Evolutionary conservation across 768 basidiomycete species (phyloP).

Genomic region (Hygrophorus pudorinus): DNA sequence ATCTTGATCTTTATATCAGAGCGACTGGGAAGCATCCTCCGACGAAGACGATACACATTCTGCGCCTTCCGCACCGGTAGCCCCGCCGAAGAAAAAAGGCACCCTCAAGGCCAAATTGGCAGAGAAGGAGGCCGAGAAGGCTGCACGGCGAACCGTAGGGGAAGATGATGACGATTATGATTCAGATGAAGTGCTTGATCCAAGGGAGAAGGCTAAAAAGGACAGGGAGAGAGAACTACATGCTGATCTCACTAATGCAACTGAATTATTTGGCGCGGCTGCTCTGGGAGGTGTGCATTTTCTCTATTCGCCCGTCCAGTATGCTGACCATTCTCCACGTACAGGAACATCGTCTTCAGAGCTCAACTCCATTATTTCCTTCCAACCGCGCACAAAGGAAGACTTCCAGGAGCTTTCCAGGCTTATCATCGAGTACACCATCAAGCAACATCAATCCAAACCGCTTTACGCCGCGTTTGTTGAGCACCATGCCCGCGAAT

Average conservation of each 20-base stretch:
- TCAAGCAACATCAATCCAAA: conserved; percentile 72
- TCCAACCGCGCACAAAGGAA: conserved; percentile 80
- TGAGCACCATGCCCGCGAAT: conserved; percentile 70
- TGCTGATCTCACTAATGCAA: conserved; percentile 79
- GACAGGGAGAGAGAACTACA: conserved; percentile 80
- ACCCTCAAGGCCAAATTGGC: conserved; percentile 86
- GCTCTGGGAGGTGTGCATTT: conserved; percentile 46
- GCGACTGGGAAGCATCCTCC: conserved; percentile 90
- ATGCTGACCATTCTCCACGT: neutral
- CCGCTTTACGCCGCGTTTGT: conserved; percentile 79
- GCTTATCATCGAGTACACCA: conserved; percentile 61
- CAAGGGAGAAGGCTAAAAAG: conserved; percentile 61
- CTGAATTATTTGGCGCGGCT: conserved; percentile 68
- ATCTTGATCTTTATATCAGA: conserved; percentile 34
- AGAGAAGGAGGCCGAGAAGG: conserved; percentile 78
- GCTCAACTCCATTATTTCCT: conserved; percentile 62
- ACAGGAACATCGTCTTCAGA: conserved; percentile 60
- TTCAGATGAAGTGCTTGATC: conserved; percentile 71
- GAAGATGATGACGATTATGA: conserved; percentile 36
- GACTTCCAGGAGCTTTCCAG: conserved; percentile 74
- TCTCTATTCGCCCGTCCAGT: neutral
- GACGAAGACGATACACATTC: conserved; percentile 57
- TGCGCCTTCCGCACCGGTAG: conserved; percentile 34
- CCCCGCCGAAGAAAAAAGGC: conserved; percentile 86
- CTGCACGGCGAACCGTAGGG: conserved; percentile 32